These are phyloP conservation scores for Vavraia culicis DNA, from an alignment of 371 early-diverging fungal genomes.

Conservation along the genomic window DNA sequence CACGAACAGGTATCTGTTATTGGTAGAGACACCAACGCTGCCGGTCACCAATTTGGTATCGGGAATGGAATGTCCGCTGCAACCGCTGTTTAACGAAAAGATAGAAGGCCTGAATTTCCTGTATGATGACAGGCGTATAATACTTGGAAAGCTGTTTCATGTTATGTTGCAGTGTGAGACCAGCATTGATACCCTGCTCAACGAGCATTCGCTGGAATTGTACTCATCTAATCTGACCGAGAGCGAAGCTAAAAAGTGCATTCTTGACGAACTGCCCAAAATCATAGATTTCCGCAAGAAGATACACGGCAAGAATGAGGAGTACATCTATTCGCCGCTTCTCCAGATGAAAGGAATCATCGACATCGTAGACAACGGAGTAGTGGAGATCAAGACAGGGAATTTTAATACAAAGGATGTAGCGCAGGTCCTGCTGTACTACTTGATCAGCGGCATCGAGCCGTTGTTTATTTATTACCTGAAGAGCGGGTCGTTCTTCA, in stretches of 20 bases:
- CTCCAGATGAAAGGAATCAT: conserved; percentile 30
- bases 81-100: too few relatives aligned
- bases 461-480: conserved; percentile 17
- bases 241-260: conserved; percentile 8
- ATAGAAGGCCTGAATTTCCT: too few relatives aligned
- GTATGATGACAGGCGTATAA: too few relatives aligned
- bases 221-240: conserved; percentile 20
- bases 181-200: too few relatives aligned
- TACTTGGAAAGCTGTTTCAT: too few relatives aligned
- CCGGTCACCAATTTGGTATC: too few relatives aligned
- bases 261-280: conserved; percentile 7
- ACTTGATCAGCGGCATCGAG: conserved; percentile 15
- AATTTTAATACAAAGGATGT: conserved; percentile 16
- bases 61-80: too few relatives aligned
- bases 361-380: conserved; percentile 14
- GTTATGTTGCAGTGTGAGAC: too few relatives aligned
- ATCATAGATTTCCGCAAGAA: conserved; percentile 2
- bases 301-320: conserved; percentile 16
- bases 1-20: too few relatives aligned
- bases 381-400: conserved; percentile 31
- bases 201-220: conserved; percentile 3
- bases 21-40: too few relatives aligned
- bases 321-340: conserved; percentile 11
- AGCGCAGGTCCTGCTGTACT: conserved; percentile 31
- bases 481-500: conserved; percentile 1